These are phyloP conservation scores for Euptelea pleiosperma DNA, from an alignment of 164 flowering plant species.

Conservation along the genomic window DNA sequence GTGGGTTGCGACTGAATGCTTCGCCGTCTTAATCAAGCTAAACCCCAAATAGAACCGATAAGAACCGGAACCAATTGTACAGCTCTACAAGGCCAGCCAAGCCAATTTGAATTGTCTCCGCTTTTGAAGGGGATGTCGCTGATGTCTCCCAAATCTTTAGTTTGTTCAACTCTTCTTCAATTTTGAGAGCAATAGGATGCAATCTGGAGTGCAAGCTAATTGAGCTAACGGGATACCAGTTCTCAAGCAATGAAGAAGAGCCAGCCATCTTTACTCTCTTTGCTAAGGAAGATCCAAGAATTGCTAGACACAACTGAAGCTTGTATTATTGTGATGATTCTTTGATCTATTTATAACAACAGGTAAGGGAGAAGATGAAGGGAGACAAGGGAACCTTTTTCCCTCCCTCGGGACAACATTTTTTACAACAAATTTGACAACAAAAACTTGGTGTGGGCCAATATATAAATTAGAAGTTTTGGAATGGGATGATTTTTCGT, in stretches of 20 bases:
- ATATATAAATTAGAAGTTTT: too few relatives aligned
- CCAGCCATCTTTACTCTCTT: slow-evolving; percentile 8
- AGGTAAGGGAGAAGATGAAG: too few relatives aligned
- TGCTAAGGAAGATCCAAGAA: background rate
- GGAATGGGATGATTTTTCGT: too few relatives aligned
- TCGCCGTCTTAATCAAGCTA: too few relatives aligned
- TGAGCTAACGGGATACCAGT: slow-evolving; percentile 19
- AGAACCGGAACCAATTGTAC: too few relatives aligned
- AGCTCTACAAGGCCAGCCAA: slow-evolving; percentile 15
- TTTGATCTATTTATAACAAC: slow-evolving; percentile 1
- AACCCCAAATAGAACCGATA: too few relatives aligned
- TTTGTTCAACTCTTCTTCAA: slow-evolving; percentile 24
- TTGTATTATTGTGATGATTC: background rate
- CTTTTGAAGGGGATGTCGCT: slow-evolving; percentile 8
- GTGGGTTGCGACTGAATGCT: too few relatives aligned
- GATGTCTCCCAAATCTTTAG: slow-evolving; percentile 12
- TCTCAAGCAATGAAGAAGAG: background rate
- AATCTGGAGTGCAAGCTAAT: slow-evolving; percentile 24
- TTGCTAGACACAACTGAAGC: too few relatives aligned
- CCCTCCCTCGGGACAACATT: too few relatives aligned
- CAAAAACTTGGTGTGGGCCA: too few relatives aligned
- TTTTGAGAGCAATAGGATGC: slow-evolving; percentile 10
- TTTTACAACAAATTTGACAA: too few relatives aligned
- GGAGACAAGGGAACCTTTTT: too few relatives aligned
- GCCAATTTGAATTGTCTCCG: background rate